Conservation (phyloP, 2,329 filamentous ascomycete genomes). For the Fusarium mundagurra region DNA sequence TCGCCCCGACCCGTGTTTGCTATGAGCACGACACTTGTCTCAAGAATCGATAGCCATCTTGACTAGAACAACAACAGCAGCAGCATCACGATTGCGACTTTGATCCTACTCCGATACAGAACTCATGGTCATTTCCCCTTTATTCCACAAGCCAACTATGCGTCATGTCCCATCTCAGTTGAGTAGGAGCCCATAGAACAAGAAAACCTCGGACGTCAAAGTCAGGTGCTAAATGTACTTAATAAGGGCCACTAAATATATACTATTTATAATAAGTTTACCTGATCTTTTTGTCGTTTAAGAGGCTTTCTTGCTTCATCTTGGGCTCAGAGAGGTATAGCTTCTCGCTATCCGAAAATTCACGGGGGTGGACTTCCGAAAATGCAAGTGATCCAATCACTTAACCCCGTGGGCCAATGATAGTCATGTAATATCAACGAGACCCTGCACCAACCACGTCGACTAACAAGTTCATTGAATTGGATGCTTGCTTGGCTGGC, state of each 20-base stretch:
- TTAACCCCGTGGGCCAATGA: slow-evolving; percentile 28
- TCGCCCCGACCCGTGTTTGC: no score
- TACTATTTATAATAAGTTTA: neutral
- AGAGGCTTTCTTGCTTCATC: neutral
- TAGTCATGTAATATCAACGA: neutral
- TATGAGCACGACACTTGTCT: neutral
- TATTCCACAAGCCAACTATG: neutral
- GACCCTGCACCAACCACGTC: neutral
- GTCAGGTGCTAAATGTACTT: neutral
- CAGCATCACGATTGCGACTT: neutral
- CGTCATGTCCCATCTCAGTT: neutral
- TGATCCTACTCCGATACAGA: neutral
- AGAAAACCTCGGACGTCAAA: neutral
- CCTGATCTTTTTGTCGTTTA: neutral
- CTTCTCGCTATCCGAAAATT: slow-evolving; percentile 1
- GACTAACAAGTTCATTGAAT: slow-evolving; percentile 1
- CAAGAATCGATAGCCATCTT: neutral
- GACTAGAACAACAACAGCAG: neutral
- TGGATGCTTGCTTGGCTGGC: neutral
- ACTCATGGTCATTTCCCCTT: neutral
- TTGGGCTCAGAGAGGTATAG: neutral
- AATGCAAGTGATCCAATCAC: slow-evolving; percentile 33
- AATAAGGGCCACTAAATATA: neutral
- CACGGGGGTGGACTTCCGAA: slow-evolving; percentile 8
- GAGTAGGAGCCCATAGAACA: neutral